Evolutionary conservation across 352 stramenopile species (phyloP), one percentile per base, ranked within the genome.

Genomic region (Pseudoperonospora humuli): DNA sequence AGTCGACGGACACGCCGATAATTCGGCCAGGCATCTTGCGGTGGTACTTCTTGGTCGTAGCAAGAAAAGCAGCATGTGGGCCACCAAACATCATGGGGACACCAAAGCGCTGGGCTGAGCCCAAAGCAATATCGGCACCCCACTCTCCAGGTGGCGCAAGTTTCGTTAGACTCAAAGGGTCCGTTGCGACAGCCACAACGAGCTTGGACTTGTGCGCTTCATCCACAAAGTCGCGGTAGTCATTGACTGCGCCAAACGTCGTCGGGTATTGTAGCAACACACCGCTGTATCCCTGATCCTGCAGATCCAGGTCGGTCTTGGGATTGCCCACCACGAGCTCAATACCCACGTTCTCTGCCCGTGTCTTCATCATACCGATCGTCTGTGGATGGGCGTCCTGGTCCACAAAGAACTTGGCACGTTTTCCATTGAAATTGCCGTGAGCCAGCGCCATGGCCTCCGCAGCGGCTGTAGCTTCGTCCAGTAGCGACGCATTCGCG

Each of bases 11-110:
- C 8, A 99, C 96, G 39, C 97, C 97, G 53, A 99, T 99, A 58
- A 99, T 98, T 40, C 97, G 82, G 10, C 95, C 97, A 8, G 96
- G 95, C 75, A 99, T 96, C 64, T 98, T 97, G 39, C 96, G 89
- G 41, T 95, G 87, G 70, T 98, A 96, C 56, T 96, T 84, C 54
- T 97, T 92, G 27, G 85, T 97, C 7, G 93, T 98, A 0, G 94
- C 84, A 46, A 99, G 75, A 68, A 98, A 99, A 41, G 87, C 96
- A 18, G 96, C 96, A 69, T 99, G 96, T 8, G 97, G 97, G 26
- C 97, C 97, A 37, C 97, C 97, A 62, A 98, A 99, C 58, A 97
- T 97, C 92, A 99, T 98, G 9, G 97, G 97, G 17, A 99, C 95
- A 45, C 97, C 97, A 59, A 99, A 99, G 48, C 97, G 87, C 76